Conservation (phyloP, 192 early-diverging fungal genomes). For the Chytriomyces sp. region DNA sequence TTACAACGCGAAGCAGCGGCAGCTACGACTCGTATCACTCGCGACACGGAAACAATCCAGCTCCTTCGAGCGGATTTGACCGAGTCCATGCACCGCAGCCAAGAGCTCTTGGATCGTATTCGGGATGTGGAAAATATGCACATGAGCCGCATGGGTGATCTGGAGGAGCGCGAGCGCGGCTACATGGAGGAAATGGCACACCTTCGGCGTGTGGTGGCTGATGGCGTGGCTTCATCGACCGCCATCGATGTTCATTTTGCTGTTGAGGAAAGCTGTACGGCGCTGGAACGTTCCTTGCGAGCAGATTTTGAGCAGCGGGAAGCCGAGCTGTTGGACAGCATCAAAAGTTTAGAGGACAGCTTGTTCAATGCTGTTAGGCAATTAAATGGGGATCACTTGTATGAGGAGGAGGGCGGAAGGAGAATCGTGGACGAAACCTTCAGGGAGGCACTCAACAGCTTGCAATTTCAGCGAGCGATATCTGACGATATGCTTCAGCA, state of each 20-base stretch:
- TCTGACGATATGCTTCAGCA: slow-evolving; percentile 5
- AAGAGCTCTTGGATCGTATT: background rate
- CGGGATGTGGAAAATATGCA: background rate
- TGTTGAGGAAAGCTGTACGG: background rate
- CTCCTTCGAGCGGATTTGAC: background rate
- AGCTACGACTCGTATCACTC: background rate
- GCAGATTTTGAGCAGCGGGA: slow-evolving; percentile 5
- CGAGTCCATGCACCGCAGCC: background rate
- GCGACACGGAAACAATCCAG: background rate
- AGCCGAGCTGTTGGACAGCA: background rate
- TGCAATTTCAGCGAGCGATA: background rate
- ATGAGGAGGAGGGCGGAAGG: background rate
- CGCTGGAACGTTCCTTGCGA: background rate
- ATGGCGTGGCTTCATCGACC: background rate
- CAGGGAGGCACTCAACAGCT: background rate
- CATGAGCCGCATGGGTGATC: background rate
- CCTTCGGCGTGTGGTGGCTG: background rate
- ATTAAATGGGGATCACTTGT: background rate
- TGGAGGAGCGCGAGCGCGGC: background rate
- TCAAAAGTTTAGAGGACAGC: background rate
- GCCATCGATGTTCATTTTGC: background rate
- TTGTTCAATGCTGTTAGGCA: slow-evolving; percentile 11
- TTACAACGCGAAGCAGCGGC: background rate
- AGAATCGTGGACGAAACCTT: background rate
- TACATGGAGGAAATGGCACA: background rate